phyloP scores from a whole-genome alignment of 2,329 filamentous ascomycete genomes.

The Thermomyces lanuginosus region DNA sequence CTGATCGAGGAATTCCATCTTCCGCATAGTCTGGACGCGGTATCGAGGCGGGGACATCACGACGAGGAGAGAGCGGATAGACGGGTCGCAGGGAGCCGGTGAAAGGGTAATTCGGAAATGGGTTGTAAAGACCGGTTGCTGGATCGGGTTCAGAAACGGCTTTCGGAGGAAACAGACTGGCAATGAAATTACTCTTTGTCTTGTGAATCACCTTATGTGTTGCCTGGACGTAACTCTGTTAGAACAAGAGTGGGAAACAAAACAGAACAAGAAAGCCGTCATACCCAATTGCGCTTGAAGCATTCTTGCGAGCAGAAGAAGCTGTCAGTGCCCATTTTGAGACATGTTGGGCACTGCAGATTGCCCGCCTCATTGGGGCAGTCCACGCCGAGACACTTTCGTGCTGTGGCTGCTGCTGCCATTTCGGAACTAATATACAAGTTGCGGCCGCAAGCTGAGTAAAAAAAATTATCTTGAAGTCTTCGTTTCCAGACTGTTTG shows the following conservation, averaged over 20 bases:
- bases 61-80: conserved; percentile 61
- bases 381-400: conserved; percentile 57
- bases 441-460: no score
- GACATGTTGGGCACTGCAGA: conserved; percentile 85
- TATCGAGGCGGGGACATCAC: conserved; percentile 64
- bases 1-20: conserved; percentile 57
- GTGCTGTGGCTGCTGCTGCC: conserved; percentile 17
- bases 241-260: conserved; percentile 7
- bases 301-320: conserved; percentile 98
- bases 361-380: conserved; percentile 74
- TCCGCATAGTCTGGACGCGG: conserved; percentile 72
- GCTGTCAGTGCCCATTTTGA: conserved; percentile 79
- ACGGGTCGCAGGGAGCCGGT: conserved; percentile 70
- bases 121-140: conserved; percentile 81
- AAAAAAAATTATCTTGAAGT: no score
- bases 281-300: conserved; percentile 97
- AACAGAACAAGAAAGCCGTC: conserved; percentile 10
- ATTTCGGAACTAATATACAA: no score
- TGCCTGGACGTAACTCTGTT: no score
- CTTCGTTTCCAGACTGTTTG: no score
- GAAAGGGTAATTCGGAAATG: conserved; percentile 74
- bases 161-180: conserved; percentile 58
- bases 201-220: conserved; percentile 78
- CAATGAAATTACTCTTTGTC: conserved; percentile 57
- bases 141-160: conserved; percentile 79